A percentile compares a stretch with the other conserved stretches of the same genome.
These are phyloP conservation scores for Isatis tinctoria DNA, from an alignment of 345 rosid species.

Conservation along the genomic window DNA sequence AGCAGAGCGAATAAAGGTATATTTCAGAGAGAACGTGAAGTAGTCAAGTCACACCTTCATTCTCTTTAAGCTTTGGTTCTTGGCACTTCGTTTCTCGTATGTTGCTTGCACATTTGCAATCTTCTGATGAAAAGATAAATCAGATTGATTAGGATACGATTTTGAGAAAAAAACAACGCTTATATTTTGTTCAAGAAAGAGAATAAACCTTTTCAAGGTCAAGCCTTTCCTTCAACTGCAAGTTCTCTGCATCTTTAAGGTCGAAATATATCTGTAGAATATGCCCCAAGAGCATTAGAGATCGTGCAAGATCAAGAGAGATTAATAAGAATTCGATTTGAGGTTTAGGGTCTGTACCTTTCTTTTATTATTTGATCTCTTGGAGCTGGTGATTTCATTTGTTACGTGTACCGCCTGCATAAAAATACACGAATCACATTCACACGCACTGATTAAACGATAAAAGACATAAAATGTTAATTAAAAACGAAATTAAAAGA, in stretches of 20 bases:
- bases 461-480: neutral
- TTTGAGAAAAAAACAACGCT: neutral
- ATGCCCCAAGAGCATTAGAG: neutral
- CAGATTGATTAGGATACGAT: neutral
- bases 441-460: slow-evolving; percentile 2
- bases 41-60: slow-evolving; percentile 53
- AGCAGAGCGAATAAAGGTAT: neutral
- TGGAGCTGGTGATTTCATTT: slow-evolving; percentile 43
- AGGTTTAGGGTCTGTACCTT: slow-evolving; percentile 71
- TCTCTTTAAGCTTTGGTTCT: slow-evolving; percentile 62
- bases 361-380: slow-evolving; percentile 51
- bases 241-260: slow-evolving; percentile 60
- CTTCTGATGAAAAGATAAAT: slow-evolving; percentile 44
- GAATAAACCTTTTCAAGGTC: slow-evolving; percentile 50
- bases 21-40: neutral
- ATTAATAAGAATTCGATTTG: neutral
- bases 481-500: neutral
- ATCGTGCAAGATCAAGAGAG: neutral
- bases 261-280: slow-evolving; percentile 64
- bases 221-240: slow-evolving; percentile 53
- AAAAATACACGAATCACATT: neutral
- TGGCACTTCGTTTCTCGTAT: slow-evolving; percentile 40
- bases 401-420: slow-evolving; percentile 39
- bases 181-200: neutral
- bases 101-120: slow-evolving; percentile 49